phyloP scores from a whole-genome alignment of 257 asterid species.

The Solanum pinnatisectum region DNA sequence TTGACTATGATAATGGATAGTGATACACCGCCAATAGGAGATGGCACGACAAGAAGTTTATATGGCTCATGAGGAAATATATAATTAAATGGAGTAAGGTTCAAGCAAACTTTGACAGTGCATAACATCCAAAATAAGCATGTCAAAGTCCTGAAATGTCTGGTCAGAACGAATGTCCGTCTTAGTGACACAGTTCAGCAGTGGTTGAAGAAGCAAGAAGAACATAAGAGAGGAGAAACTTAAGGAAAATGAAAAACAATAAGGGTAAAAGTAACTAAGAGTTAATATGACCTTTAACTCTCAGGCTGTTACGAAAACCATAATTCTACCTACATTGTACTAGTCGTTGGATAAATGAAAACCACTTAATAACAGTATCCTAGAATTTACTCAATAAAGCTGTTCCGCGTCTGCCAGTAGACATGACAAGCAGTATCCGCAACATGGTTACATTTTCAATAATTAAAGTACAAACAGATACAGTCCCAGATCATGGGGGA shows the following conservation, averaged over 20 bases:
- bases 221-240: not conserved
- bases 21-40: conserved; percentile 78
- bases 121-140: not conserved
- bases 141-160: not conserved
- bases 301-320: not conserved
- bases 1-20: not conserved
- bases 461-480: not conserved
- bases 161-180: not conserved
- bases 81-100: not conserved
- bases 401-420: not conserved
- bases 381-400: not conserved
- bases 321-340: not conserved
- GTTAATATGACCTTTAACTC: not conserved
- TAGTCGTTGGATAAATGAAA: not conserved
- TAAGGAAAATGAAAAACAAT: not conserved
- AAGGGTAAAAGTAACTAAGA: not conserved
- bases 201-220: not conserved
- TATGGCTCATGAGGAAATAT: conserved; percentile 16
- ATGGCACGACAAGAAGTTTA: conserved; percentile 97
- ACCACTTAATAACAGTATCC: not conserved
- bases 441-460: not conserved
- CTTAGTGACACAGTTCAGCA: not conserved
- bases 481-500: not conserved
- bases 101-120: not conserved
- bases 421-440: not conserved